Conservation (phyloP, 148 eudicot species). For the Spergularia marina region DNA sequence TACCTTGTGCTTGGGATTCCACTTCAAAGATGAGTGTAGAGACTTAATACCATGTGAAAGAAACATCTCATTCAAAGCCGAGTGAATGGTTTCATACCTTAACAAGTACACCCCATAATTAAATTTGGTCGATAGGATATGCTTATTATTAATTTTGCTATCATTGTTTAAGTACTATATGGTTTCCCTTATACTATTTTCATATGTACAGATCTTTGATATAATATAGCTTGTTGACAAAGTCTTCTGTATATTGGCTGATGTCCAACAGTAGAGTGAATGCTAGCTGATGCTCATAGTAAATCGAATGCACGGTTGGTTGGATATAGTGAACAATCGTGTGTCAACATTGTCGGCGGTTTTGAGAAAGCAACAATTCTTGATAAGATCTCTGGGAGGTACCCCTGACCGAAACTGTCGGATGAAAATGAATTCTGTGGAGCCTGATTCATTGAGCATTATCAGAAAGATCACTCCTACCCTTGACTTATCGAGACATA, state of each 20-base stretch:
- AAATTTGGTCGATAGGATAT: not conserved
- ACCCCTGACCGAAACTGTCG: conserved; percentile 24
- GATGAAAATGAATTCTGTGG: conserved; percentile 41
- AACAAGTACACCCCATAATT: too few relatives aligned
- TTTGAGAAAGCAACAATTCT: conserved; percentile 58
- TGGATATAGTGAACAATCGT: conserved; percentile 23
- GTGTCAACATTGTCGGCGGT: conserved; percentile 42
- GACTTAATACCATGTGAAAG: too few relatives aligned
- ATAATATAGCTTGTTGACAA: not conserved
- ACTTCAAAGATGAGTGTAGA: too few relatives aligned
- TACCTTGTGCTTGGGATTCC: too few relatives aligned
- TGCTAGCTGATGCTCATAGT: conserved; percentile 34
- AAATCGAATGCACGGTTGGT: conserved; percentile 38
- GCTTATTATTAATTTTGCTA: not conserved
- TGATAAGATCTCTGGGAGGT: conserved; percentile 55
- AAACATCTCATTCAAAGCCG: too few relatives aligned
- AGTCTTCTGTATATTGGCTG: not conserved
- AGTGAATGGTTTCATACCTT: too few relatives aligned
- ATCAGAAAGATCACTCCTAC: conserved; percentile 69
- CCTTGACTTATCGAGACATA: conserved; percentile 60
- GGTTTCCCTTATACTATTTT: not conserved
- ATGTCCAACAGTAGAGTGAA: conserved; percentile 14
- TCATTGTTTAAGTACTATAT: not conserved
- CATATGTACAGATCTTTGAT: not conserved
- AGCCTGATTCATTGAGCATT: conserved; percentile 56